Base-by-base conservation (phyloP, 2,329 filamentous ascomycete species). In the Aspergillus hortae region DNA sequence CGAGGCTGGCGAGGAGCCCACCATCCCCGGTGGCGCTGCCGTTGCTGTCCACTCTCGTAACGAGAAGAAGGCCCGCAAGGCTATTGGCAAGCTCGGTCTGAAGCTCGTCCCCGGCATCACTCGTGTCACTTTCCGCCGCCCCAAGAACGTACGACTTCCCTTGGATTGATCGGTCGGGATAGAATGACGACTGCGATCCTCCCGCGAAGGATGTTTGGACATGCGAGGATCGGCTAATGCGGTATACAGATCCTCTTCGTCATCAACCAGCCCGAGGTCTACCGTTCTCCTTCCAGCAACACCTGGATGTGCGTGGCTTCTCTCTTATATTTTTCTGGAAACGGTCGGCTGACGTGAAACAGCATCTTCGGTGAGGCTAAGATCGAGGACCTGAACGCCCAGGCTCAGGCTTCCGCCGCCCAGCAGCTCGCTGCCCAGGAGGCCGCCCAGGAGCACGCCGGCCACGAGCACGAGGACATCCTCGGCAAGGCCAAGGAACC, bases 51-150 rank as follows among this genome's bases (percentile, higher is more conserved):
- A 97, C 85, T 96, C 90, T 73, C 91, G 94, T 77, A 97, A 97
- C 81, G 94, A 99, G 88, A 99, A 99, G 89, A 99, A 99, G 87
- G 95, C 94, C 68, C 88, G 94, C 80, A 99, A 99, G 86, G 91
- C 92, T 71, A 95, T 99, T 74, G 89, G 91, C 77, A 99, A 99
- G 87, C 86, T 97, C 72, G 92, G 95, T 74, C 82, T 99, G 74
- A 94, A 90, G 83, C 91, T 92, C 72, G 88, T 99, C 65, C 88
- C 89, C 70, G 95, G 94, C 74, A 99, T 99, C 78, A 99, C 94
- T 70, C 88, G 94, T 73, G 95, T 99, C 69, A 99, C 95, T 63
- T 86, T 99, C 72, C 89, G 94, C 79, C 85, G 95, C 77, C 95
- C 95, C 69, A 99, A 99, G 87, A 96, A 96, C 81, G 92, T 96